A percentile compares a stretch with the other conserved stretches of the same genome.
Evolutionary conservation across 257 asterid species (phyloP).

Genomic region (Misopates orontium): DNA sequence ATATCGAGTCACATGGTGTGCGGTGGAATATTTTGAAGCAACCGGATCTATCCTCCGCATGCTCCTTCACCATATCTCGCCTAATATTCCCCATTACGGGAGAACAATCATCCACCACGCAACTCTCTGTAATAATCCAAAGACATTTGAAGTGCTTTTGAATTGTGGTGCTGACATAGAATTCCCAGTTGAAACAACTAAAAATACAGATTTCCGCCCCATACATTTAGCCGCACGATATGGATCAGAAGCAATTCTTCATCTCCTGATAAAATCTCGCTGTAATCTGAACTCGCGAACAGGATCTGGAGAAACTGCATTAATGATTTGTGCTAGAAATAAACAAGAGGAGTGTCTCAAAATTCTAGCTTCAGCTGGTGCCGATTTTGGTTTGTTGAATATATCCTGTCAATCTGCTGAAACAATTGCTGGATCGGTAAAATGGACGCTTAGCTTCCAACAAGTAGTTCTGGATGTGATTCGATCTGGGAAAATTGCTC

Average conservation of each 20-base stretch:
- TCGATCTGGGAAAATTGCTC: constrained; percentile 44
- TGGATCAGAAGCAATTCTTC: constrained; percentile 42
- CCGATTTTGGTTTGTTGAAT: constrained; percentile 54
- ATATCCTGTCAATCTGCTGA: constrained; percentile 37
- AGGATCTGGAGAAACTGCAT: constrained; percentile 58
- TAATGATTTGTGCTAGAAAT: constrained; percentile 53
- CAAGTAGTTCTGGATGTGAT: constrained; percentile 48
- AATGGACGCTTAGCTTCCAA: constrained; percentile 52
- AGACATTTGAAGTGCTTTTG: constrained; percentile 54
- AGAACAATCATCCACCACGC: constrained; percentile 70
- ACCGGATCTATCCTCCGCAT: constrained; percentile 55
- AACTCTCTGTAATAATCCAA: constrained; percentile 52
- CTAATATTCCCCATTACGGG: constrained; percentile 60
- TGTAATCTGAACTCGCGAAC: constrained; percentile 52
- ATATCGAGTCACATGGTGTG: constrained; percentile 68
- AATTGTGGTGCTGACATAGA: constrained; percentile 52
- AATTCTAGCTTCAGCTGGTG: constrained; percentile 57
- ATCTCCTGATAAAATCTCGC: constrained; percentile 46
- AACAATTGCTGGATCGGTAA: constrained; percentile 43
- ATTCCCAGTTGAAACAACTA: constrained; percentile 41
- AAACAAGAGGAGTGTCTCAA: constrained; percentile 54
- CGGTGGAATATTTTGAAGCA: constrained; percentile 72
- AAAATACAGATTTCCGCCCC: constrained; percentile 35
- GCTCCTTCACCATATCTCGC: constrained; percentile 62
- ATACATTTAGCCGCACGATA: constrained; percentile 58